These are phyloP conservation scores for Collybia mongolica DNA, from an alignment of 768 basidiomycete species.

Conservation along the genomic window DNA sequence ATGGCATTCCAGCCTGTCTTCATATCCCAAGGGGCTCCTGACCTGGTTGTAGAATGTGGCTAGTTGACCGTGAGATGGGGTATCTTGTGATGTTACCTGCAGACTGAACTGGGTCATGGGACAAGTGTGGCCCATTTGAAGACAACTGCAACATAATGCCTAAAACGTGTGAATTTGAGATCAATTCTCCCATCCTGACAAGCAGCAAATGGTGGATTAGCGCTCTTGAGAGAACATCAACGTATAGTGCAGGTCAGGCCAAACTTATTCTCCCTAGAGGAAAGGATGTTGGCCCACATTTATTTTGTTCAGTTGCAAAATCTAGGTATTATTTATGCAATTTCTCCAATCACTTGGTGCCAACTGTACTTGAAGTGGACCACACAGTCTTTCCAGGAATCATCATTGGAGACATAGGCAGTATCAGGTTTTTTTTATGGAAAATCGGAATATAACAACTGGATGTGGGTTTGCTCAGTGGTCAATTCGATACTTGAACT, in stretches of 20 bases:
- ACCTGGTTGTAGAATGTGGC: conserved; percentile 51
- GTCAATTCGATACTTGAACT: no score
- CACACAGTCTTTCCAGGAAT: conserved; percentile 63
- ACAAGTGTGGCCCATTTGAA: conserved; percentile 68
- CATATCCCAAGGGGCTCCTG: conserved; percentile 54
- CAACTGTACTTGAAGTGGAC: conserved; percentile 38
- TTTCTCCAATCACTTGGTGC: neutral
- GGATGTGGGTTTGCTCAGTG: no score
- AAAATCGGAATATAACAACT: no score
- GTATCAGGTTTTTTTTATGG: neutral
- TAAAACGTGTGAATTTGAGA: conserved; percentile 64
- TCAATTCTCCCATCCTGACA: conserved; percentile 72
- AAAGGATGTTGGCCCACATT: conserved; percentile 65
- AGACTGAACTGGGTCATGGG: conserved; percentile 81
- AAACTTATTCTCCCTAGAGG: conserved; percentile 64
- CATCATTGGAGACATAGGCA: conserved; percentile 68
- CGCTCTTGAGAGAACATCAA: conserved; percentile 66
- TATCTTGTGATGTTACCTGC: conserved; percentile 71
- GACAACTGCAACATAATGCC: conserved; percentile 76
- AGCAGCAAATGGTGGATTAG: conserved; percentile 87
- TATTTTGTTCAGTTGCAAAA: conserved; percentile 75
- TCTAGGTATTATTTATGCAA: conserved; percentile 38
- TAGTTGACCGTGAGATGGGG: conserved; percentile 49
- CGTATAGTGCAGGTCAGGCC: conserved; percentile 76
- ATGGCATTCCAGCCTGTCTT: conserved; percentile 68